These are phyloP conservation scores for Chytridium lagenaria DNA, from an alignment of 371 early-diverging fungal species.

Conservation along the genomic window DNA sequence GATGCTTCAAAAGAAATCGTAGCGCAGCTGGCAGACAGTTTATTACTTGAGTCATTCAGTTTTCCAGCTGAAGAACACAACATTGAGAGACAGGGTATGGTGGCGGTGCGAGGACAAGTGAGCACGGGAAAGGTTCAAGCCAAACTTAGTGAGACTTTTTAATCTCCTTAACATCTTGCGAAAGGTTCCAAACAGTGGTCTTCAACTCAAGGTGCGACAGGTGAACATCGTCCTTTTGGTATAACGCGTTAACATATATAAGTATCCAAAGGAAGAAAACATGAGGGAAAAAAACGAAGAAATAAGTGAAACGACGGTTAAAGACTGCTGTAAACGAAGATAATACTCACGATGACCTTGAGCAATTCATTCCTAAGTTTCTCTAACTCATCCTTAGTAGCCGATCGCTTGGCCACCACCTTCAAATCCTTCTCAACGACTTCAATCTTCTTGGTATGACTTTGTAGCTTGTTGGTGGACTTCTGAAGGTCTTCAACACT, in stretches of 20 bases:
- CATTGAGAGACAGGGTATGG: too few species aligned
- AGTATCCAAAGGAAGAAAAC: background rate
- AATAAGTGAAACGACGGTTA: too few species aligned
- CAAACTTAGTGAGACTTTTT: too few species aligned
- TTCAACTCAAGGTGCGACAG: conserved; percentile 45
- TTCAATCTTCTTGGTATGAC: conserved; percentile 28
- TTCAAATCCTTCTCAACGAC: conserved; percentile 32
- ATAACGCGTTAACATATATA: background rate
- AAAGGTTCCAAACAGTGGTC: conserved; percentile 43
- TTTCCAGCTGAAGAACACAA: too few species aligned
- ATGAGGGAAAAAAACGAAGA: background rate
- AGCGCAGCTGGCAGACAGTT: too few species aligned
- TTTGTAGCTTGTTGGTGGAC: conserved; percentile 31
- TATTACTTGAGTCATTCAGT: too few species aligned
- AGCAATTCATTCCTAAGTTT: conserved; percentile 41
- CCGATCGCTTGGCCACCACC: conserved; percentile 6
- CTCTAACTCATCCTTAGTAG: conserved; percentile 37
- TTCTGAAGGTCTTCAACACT: conserved; percentile 43
- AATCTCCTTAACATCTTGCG: background rate
- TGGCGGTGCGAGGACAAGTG: too few species aligned
- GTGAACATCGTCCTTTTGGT: conserved; percentile 37
- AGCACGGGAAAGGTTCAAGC: too few species aligned
- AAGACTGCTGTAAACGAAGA: too few species aligned
- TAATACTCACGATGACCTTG: conserved; percentile 42
- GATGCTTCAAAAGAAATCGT: too few species aligned